Evolutionary conservation across 495 filamentous ascomycete genomes (phyloP), one percentile per base, ranked within the genome.

Genomic region (Astrothelium subdiscretum): DNA sequence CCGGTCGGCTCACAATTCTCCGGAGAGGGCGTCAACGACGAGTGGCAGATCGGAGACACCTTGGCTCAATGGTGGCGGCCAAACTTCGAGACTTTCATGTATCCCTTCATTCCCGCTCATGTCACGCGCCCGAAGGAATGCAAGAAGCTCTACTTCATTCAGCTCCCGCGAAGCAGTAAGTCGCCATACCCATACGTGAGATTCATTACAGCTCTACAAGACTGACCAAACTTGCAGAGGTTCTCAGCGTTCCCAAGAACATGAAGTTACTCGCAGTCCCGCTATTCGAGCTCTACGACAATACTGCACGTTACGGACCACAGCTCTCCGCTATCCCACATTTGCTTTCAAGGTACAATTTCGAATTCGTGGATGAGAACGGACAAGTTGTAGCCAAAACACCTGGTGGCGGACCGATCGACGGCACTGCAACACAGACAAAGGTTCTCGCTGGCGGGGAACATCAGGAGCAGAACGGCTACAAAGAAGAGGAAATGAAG

Each of bases 71-170:
- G 95, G 94, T 98, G 91, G 91, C 80, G 94, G 31, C 94, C 94
- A 44, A 97, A 96, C 76, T 96, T 97, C 70, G 94, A 98, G 78
- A 98, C 94, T 0, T 97, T 97, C 79, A 97, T 97, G 94, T 98
- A 98, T 73, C 94, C 94, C 0, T 98, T 95, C 75, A 85, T 96
- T 51, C 94, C 94, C 6, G 88, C 91, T 20, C 94, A 98, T 74
- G 88, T 96, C 62, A 96, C 94, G 10, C 81, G 95, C 44, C 94
- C 94, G 20, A 98, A 97, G 79, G 94, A 98, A 80, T 96, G 92
- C 79, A 98, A 98, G 81, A 98, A 98, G 82, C 79, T 97, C 57
- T 98, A 97, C 73, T 89, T 97, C 61, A 96, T 98, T 58, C 88
- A 96, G 74, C 76, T 98, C 22, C 94, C 94, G 0, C 82, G 89